Evolutionary conservation across 768 basidiomycete genomes (phyloP).

Genomic region (Kwoniella europaea): DNA sequence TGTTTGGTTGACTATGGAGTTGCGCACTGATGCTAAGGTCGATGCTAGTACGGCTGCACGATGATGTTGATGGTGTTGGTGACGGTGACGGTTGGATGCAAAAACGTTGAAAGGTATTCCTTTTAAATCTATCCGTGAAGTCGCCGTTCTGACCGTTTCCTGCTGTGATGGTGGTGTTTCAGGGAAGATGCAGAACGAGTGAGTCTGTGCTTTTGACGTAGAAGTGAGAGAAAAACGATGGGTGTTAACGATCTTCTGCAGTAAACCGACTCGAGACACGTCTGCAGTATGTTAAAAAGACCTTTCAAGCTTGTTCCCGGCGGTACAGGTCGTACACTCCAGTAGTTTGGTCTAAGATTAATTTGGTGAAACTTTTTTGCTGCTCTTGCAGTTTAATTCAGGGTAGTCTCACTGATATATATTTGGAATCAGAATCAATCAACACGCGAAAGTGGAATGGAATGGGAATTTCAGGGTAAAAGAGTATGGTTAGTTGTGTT

Average conservation of each 20-base stretch:
- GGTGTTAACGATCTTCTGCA: no score
- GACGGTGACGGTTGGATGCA: background rate
- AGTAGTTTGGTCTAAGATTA: no score
- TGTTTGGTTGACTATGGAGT: background rate
- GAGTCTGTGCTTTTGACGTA: background rate
- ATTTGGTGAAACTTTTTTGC: no score
- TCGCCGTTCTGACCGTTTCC: slow-evolving; percentile 3
- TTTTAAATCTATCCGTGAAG: background rate
- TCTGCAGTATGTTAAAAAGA: no score
- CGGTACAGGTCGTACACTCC: no score
- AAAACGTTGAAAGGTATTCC: slow-evolving; percentile 5
- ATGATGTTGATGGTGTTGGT: background rate
- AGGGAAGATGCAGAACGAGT: background rate
- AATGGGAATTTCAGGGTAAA: background rate
- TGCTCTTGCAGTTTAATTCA: no score
- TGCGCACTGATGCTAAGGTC: background rate
- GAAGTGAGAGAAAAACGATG: background rate
- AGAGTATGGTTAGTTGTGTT: background rate
- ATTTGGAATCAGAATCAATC: background rate
- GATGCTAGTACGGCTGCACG: background rate
- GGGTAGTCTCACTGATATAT: background rate
- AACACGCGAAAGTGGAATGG: background rate
- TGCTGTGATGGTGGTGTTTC: background rate
- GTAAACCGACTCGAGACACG: no score
- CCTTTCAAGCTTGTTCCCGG: no score